Percentiles rank a stretch among this genome's conserved stretches.
Evolutionary conservation across 805 yeast genomes (phyloP).

Genomic region (Metschnikowia reukaufii): DNA sequence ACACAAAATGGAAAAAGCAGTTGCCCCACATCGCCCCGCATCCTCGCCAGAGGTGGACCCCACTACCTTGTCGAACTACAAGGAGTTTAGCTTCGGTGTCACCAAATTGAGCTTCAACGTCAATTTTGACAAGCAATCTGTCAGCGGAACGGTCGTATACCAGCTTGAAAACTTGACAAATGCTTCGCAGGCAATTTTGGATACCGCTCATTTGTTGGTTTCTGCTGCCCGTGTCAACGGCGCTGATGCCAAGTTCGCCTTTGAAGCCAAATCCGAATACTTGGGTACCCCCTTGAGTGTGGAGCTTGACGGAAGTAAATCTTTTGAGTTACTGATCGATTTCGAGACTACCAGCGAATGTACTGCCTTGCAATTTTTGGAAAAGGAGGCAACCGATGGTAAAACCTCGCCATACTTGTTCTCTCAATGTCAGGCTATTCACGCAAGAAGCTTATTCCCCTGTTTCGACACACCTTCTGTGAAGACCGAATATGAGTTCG

Average conservation of each 20-base stretch:
- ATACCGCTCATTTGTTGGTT: slow-evolving; percentile 63
- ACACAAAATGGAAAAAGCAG: slow-evolving; percentile 11
- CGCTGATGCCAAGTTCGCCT: slow-evolving; percentile 25
- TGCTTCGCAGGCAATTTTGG: slow-evolving; percentile 52
- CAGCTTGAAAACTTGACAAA: slow-evolving; percentile 33
- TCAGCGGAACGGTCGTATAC: slow-evolving; percentile 57
- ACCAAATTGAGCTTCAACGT: slow-evolving; percentile 57
- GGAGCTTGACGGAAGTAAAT: slow-evolving; percentile 12
- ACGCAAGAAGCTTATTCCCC: slow-evolving; percentile 84
- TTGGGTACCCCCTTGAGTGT: slow-evolving; percentile 59
- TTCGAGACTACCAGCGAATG: slow-evolving; percentile 72
- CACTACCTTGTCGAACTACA: slow-evolving; percentile 76
- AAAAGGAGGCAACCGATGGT: slow-evolving; percentile 73
- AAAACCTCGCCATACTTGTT: slow-evolving; percentile 68
- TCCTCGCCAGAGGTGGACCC: slow-evolving; percentile 49
- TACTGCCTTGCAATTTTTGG: slow-evolving; percentile 85
- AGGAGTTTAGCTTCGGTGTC: slow-evolving; percentile 46
- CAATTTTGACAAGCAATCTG: slow-evolving; percentile 50
- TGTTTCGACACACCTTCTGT: slow-evolving; percentile 89
- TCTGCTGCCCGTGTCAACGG: slow-evolving; percentile 46
- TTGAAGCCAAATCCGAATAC: slow-evolving; percentile 49
- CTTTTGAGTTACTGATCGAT: slow-evolving; percentile 38
- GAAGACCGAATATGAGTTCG: slow-evolving; percentile 62
- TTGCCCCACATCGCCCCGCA: slow-evolving; percentile 17
- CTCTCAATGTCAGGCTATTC: slow-evolving; percentile 91